These are phyloP conservation scores for Basipetospora sp. DNA, from an alignment of 2,329 filamentous ascomycete genomes.

Conservation along the genomic window DNA sequence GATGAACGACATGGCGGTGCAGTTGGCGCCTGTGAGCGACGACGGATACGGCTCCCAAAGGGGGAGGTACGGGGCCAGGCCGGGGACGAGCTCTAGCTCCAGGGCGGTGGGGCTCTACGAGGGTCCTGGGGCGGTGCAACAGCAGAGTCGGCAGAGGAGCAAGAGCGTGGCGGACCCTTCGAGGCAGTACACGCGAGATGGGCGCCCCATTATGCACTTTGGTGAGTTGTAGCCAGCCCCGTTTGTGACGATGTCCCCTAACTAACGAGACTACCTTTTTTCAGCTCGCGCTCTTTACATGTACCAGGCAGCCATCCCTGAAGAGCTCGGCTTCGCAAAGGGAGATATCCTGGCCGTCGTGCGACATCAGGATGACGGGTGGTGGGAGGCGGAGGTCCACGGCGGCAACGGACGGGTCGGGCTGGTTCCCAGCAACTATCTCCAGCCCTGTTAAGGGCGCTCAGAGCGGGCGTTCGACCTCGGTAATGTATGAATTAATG, in stretches of 20 bases:
- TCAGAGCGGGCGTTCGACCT: neutral
- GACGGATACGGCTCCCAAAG: constrained; percentile 45
- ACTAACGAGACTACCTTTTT: constrained; percentile 4
- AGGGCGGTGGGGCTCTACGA: constrained; percentile 44
- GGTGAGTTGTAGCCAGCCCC: constrained; percentile 46
- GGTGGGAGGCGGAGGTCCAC: constrained; percentile 96
- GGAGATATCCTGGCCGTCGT: constrained; percentile 81
- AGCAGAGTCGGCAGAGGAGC: constrained; percentile 44
- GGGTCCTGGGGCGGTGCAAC: constrained; percentile 23
- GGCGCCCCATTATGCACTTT: constrained; percentile 78
- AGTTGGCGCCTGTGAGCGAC: constrained; percentile 41
- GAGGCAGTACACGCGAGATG: constrained; percentile 73
- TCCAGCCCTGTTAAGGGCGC: constrained; percentile 33
- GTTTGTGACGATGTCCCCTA: no score
- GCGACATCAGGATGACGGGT: constrained; percentile 88
- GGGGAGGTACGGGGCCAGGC: constrained; percentile 27
- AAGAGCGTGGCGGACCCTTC: constrained; percentile 74
- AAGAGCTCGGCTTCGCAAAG: constrained; percentile 84
- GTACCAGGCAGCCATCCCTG: constrained; percentile 87
- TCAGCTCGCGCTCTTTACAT: constrained; percentile 91
- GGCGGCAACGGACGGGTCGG: constrained; percentile 45
- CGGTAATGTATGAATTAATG: neutral
- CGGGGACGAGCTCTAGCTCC: constrained; percentile 29
- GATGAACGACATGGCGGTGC: constrained; percentile 49
- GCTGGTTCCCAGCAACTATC: constrained; percentile 54